Evolutionary conservation across 805 yeast genomes (phyloP), one percentile per base, ranked within the genome.

Genomic region (Komagataella pastoris): DNA sequence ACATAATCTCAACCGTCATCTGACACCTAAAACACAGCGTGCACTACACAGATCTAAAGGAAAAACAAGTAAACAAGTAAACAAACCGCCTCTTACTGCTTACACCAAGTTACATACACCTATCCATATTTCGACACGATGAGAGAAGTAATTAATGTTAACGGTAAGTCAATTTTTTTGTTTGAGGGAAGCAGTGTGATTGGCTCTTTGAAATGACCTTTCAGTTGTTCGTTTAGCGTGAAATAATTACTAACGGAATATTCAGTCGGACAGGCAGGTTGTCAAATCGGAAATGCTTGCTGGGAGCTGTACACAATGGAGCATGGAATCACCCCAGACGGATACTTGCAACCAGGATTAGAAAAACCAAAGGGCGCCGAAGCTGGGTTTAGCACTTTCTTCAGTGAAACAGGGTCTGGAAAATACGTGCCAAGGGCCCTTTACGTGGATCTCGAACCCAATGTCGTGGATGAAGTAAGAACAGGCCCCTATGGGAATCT

Each of bases 341-440:
- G 96, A 52, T 87, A 79, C 67, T 75, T 73, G 52, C 75, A 79
- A 63, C 86, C 80, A 45, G 87, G 86, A 19, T 10, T 30, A 30
- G 40, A 30, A 14, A 81, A 83, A 63, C 90, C 90, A 95, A 56
- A 86, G 85, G 56, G 96, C 85, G 61, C 95, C 55, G 86, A 85
- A 55, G 96, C 86, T 60, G 96, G 96, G 4, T 86, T 88, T 67
- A 79, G 89, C 50, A 88, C 96, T 48, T 88, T 88, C 65, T 88
- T 88, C 73, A 77, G 88, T 58, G 96, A 88, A 71, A 88, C 96
- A 47, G 55, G 90, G 23, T 73, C 83, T 49, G 96, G 96, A 55
- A 88, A 88, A 69, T 88, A 85, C 69, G 96, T 88, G 56, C 96
- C 96, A 60, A 81, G 96, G 66, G 89, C 96, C n/a, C 76, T 88